Conservation (phyloP, 805 yeast species). For the Candida vaughaniae region DNA sequence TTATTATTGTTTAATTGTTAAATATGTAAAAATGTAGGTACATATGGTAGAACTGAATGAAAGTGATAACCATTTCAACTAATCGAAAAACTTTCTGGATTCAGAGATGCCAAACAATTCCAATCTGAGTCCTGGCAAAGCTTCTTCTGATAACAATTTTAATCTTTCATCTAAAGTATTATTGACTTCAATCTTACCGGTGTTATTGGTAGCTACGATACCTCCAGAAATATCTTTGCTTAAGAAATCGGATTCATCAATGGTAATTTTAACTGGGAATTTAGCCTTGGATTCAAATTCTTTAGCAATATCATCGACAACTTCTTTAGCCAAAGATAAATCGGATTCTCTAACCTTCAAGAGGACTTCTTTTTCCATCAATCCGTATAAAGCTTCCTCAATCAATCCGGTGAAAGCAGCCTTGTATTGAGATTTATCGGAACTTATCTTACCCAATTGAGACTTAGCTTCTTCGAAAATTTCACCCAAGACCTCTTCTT, state of each 20-base stretch:
- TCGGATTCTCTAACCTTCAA: conserved; percentile 71
- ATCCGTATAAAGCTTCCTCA: conserved; percentile 67
- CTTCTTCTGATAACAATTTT: conserved; percentile 72
- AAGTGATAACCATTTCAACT: too few relatives aligned
- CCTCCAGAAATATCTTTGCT: conserved; percentile 80
- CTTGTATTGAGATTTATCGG: conserved; percentile 59
- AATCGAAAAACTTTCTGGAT: conserved; percentile 89
- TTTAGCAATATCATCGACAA: conserved; percentile 58
- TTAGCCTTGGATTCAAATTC: conserved; percentile 64
- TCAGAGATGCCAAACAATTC: conserved; percentile 85
- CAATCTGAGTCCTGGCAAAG: conserved; percentile 89
- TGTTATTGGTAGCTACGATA: conserved; percentile 62
- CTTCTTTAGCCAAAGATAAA: conserved; percentile 57
- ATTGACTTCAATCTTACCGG: conserved; percentile 83
- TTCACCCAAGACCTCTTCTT: conserved; percentile 70
- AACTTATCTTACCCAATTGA: conserved; percentile 58
- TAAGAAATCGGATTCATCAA: conserved; percentile 59
- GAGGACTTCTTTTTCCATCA: conserved; percentile 68
- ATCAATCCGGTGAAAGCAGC: conserved; percentile 73
- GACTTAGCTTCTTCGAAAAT: conserved; percentile 70
- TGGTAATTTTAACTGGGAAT: conserved; percentile 50
- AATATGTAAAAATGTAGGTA: too few relatives aligned
- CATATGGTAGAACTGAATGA: too few relatives aligned
- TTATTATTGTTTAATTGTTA: too few relatives aligned
- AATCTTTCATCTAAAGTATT: conserved; percentile 96